Evolutionary conservation across 2,329 filamentous ascomycete genomes (phyloP).

Genomic region (Fusarium lyarnte): DNA sequence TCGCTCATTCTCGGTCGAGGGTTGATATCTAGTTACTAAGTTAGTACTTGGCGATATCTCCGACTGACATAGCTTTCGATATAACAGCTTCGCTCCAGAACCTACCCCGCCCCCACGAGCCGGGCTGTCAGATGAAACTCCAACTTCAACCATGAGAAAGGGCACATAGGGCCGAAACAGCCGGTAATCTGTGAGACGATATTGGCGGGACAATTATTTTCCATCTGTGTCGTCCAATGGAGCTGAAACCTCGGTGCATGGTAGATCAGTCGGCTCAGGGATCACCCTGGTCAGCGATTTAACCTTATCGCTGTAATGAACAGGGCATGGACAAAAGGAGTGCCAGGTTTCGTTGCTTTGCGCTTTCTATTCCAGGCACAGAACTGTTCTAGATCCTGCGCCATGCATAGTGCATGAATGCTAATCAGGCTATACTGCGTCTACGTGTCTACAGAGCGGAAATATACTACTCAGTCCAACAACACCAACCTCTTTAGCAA

Average conservation of each 20-base stretch:
- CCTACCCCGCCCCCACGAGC: constrained; percentile 13
- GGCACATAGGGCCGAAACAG: not conserved
- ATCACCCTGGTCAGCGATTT: constrained; percentile 2
- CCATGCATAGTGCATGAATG: not conserved
- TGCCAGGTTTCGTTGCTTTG: constrained; percentile 34
- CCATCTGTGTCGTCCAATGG: constrained; percentile 1
- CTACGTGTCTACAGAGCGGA: not conserved
- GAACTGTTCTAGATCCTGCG: constrained; percentile 36
- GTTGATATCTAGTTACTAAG: not conserved
- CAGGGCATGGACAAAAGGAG: not conserved
- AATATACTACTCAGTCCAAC: not conserved
- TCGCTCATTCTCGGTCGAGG: not conserved
- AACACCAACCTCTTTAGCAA: not conserved
- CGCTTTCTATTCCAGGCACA: constrained; percentile 50
- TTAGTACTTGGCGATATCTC: not conserved
- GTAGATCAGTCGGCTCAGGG: not conserved
- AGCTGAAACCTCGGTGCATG: not conserved
- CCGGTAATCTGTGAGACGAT: not conserved
- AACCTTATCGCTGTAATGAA: not conserved
- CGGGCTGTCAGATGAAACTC: constrained; percentile 13
- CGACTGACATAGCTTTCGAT: not conserved
- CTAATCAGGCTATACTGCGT: not conserved
- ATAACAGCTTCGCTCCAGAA: not conserved
- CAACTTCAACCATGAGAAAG: constrained; percentile 4
- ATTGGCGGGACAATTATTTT: constrained; percentile 5